Base-by-base conservation (phyloP, 331 rosid species). In the Quercus phellos region DNA sequence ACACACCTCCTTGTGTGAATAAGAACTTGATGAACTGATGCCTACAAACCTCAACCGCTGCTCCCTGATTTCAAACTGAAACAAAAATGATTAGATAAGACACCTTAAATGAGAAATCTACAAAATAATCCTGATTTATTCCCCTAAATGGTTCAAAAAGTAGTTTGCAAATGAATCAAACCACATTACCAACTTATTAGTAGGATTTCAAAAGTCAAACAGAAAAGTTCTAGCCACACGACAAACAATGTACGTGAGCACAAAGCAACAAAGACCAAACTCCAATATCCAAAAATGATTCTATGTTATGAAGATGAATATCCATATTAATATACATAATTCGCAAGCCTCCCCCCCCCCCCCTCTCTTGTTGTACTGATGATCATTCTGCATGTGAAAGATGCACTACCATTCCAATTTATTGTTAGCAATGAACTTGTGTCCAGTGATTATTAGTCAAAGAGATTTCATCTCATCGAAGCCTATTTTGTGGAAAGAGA, bases 1-100 rank as follows among this genome's bases (percentile, higher is more conserved):
- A 71, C 84, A 4, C 18, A 88, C 98, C 87, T 94, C 97, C 93
- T 94, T 94, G 76, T 85, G 92, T 68, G 93, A 85, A 85, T 91
- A 90, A 72, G 95, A 88, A 86, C 91, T 85, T 68, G 93, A 86
- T 77, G 95, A 84, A 83, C 93, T 90, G 43, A 84, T 58, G 78
- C 92, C 90, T 30, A 90, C 94, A 89, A 94, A 94, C 74, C 84
- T 87, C 80, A 89, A 80, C 79, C 91, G 85, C 85, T 89, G 97
- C 86, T 87, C 93, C 90, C 91, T 88, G 82, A 84, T 82, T 85
- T 90, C 93, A 70, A 87, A 85, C 97, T 90, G 91, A 78, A 74
- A 67, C 43, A 75, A 70, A 83, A 80, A 51, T 77, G 77, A 79
- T 79, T 29, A 72, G 72, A 76, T 78, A 72, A 85, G 78, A 60